Evolutionary conservation across 1,284 basidiomycete species (phyloP).

Genomic region (Sparassis latifolia): DNA sequence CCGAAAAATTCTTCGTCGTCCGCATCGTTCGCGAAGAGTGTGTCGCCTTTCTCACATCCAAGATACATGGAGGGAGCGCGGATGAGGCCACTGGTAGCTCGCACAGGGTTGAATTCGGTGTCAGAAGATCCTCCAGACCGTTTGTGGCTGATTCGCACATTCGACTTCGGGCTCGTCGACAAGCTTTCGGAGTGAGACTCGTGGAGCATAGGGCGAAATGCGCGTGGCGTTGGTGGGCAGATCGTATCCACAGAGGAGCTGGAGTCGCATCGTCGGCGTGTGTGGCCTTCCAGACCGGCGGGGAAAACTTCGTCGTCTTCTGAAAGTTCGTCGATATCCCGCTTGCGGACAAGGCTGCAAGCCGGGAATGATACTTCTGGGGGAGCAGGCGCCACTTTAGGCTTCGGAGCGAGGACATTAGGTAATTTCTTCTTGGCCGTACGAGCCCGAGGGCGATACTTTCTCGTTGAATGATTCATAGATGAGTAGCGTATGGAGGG

Average conservation of each 20-base stretch:
- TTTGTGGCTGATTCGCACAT: background rate
- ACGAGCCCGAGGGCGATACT: background rate
- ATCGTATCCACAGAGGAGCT: background rate
- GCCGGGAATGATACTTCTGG: conserved; percentile 10
- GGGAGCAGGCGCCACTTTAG: conserved; percentile 2
- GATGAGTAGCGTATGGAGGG: too few relatives aligned
- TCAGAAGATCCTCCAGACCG: background rate
- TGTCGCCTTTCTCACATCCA: too few relatives aligned
- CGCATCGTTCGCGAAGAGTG: too few relatives aligned
- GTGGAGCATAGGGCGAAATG: background rate
- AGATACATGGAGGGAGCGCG: background rate
- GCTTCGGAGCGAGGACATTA: conserved; percentile 8
- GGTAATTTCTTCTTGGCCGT: conserved; percentile 11
- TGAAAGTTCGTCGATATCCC: conserved; percentile 4
- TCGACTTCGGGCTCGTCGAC: background rate
- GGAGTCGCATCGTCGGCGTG: background rate
- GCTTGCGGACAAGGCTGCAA: conserved; percentile 5
- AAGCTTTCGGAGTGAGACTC: background rate
- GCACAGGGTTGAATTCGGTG: background rate
- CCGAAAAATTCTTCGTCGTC: too few relatives aligned
- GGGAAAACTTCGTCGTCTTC: conserved; percentile 7
- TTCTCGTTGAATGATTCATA: too few relatives aligned
- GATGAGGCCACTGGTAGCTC: background rate
- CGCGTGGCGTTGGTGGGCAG: background rate
- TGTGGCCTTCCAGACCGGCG: background rate